These are phyloP conservation scores for Backusella sp. DNA, from an alignment of 192 early-diverging fungal genomes.

Conservation along the genomic window DNA sequence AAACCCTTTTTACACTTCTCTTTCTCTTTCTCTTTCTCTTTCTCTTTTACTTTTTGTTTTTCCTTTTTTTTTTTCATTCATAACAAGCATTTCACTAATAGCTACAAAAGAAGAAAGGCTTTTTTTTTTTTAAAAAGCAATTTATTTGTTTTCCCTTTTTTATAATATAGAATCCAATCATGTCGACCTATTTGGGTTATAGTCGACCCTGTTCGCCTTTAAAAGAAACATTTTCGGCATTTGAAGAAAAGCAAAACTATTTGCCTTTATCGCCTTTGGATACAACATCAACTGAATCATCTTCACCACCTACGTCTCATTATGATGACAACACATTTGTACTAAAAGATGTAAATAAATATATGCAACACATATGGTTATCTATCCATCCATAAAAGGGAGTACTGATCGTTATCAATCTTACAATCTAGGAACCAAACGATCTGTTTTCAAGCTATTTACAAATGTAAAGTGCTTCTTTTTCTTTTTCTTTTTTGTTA, in stretches of 20 bases:
- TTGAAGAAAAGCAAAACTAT: background rate
- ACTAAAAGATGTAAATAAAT: slow-evolving; percentile 1
- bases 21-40: background rate
- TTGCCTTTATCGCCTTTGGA: slow-evolving; percentile 1
- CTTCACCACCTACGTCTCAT: slow-evolving; percentile 6
- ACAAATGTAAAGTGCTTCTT: background rate
- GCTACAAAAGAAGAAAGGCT: background rate
- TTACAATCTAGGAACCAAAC: background rate
- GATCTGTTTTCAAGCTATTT: slow-evolving; percentile 1
- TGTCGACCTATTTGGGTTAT: background rate
- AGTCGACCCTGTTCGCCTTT: background rate
- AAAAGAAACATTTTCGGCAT: slow-evolving; percentile 3
- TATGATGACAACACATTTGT: background rate
- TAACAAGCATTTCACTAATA: background rate
- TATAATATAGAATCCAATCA: background rate
- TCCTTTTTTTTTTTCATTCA: background rate
- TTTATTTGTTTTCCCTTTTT: background rate
- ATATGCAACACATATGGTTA: background rate
- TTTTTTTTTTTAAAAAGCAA: background rate
- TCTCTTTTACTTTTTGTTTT: too few relatives aligned
- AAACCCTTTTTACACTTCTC: background rate
- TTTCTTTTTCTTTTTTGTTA: background rate
- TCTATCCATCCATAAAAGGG: background rate
- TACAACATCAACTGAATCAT: background rate
- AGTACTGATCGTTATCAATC: background rate